Percentiles rank a stretch among this genome's conserved stretches.
Conservation (phyloP, 306 rosid genomes). For the Vicia villosa region DNA sequence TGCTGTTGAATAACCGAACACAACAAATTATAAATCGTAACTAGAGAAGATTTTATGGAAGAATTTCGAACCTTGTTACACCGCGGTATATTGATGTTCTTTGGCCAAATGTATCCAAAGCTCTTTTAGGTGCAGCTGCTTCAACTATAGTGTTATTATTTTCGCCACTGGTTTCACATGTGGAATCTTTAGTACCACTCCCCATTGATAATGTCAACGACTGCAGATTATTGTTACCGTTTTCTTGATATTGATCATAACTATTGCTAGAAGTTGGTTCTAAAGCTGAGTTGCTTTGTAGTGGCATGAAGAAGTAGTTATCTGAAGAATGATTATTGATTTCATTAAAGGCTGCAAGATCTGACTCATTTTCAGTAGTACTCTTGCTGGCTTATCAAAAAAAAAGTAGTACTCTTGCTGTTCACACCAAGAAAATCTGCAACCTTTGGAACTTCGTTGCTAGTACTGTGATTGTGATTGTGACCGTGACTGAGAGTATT, state of each 20-base stretch:
- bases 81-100: slow-evolving; percentile 98
- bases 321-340: slow-evolving; percentile 55
- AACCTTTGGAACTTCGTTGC: slow-evolving; percentile 77
- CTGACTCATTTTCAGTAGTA: slow-evolving; percentile 67
- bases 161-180: slow-evolving; percentile 65
- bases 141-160: slow-evolving; percentile 48
- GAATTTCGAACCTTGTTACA: slow-evolving; percentile 64
- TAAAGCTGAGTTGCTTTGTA: slow-evolving; percentile 48
- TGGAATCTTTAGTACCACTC: slow-evolving; percentile 68
- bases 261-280: slow-evolving; percentile 38
- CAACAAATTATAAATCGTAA: not conserved
- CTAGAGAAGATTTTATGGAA: not conserved
- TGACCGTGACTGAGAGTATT: not conserved
- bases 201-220: slow-evolving; percentile 92
- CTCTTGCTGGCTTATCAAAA: too few species aligned
- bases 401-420: too few species aligned
- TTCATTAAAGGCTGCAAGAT: slow-evolving; percentile 65
- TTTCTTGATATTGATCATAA: slow-evolving; percentile 58
- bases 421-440: slow-evolving; percentile 96
- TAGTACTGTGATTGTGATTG: slow-evolving; percentile 46
- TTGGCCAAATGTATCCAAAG: slow-evolving; percentile 92
- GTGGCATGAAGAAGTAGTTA: slow-evolving; percentile 50
- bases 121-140: slow-evolving; percentile 70
- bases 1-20: too few species aligned
- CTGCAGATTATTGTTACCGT: slow-evolving; percentile 59